Evolutionary conservation across 2,329 filamentous ascomycete genomes (phyloP).

Genomic region (Cryphonectria carpinicola): DNA sequence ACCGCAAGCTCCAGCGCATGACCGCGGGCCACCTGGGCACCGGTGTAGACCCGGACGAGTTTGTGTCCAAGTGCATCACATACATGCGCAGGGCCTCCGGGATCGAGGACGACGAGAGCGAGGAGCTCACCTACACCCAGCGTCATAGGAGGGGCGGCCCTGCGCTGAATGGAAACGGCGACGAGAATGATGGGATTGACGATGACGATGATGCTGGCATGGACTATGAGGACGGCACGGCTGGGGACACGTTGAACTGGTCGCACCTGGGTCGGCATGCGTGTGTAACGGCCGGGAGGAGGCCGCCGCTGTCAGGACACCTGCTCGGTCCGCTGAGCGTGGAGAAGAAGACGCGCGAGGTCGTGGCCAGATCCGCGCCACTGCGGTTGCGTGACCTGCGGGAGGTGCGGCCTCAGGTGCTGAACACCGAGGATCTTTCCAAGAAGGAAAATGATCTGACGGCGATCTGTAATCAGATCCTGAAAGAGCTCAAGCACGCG

Average conservation of each 20-base stretch:
- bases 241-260: slow-evolving; percentile 85
- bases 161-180: slow-evolving; percentile 32
- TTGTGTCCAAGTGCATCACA: slow-evolving; percentile 84
- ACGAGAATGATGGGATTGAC: background rate
- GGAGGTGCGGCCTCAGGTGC: slow-evolving; percentile 77
- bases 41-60: slow-evolving; percentile 87
- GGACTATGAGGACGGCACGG: slow-evolving; percentile 67
- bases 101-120: slow-evolving; percentile 54
- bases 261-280: slow-evolving; percentile 77
- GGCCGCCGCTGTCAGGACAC: slow-evolving; percentile 81
- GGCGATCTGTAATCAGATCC: slow-evolving; percentile 75
- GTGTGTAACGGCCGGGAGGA: slow-evolving; percentile 71
- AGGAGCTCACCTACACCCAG: slow-evolving; percentile 55
- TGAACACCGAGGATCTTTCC: slow-evolving; percentile 74
- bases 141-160: slow-evolving; percentile 44
- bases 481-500: slow-evolving; percentile 59
- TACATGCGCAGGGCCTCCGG: slow-evolving; percentile 77
- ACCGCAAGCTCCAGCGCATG: slow-evolving; percentile 76
- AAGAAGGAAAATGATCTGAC: slow-evolving; percentile 80
- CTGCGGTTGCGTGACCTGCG: slow-evolving; percentile 70
- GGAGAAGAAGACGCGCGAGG: slow-evolving; percentile 78
- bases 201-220: slow-evolving; percentile 4
- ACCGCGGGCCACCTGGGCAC: slow-evolving; percentile 73
- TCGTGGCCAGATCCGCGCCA: slow-evolving; percentile 70
- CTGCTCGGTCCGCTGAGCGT: slow-evolving; percentile 87